Evolutionary conservation across 768 basidiomycete species (phyloP).

Genomic region (Sporobolomyces roseus): DNA sequence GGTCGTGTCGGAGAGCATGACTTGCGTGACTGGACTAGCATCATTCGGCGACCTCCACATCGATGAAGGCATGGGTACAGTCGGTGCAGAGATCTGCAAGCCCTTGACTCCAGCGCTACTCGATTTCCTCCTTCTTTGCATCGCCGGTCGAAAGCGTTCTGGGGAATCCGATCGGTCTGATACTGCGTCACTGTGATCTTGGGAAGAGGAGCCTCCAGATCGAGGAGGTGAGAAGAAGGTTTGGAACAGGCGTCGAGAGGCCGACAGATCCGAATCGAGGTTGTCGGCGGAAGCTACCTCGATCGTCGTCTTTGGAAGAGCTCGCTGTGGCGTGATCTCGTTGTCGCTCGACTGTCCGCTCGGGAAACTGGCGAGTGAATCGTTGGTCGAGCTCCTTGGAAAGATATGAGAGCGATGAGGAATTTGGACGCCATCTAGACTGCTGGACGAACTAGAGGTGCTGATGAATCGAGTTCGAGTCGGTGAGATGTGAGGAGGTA

Average conservation of each 20-base stretch:
- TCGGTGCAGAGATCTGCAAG: background rate
- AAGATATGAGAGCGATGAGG: conserved; percentile 7
- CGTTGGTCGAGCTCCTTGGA: conserved; percentile 14
- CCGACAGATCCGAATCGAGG: too few relatives aligned
- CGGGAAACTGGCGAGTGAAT: conserved; percentile 14
- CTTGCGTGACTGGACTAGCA: background rate
- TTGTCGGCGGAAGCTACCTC: background rate
- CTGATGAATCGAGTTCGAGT: background rate
- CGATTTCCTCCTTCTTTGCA: background rate
- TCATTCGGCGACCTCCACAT: background rate
- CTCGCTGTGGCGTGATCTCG: too few relatives aligned
- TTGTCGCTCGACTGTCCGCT: background rate
- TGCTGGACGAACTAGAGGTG: background rate
- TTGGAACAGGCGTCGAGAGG: too few relatives aligned
- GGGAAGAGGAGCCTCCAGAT: too few relatives aligned
- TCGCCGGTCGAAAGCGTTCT: background rate
- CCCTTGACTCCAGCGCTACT: background rate
- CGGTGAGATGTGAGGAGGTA: background rate
- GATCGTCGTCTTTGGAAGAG: too few relatives aligned
- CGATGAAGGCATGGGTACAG: background rate
- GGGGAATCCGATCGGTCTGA: background rate
- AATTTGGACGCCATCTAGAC: background rate
- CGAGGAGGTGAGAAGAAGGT: too few relatives aligned
- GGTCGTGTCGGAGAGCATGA: background rate
- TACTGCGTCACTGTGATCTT: too few relatives aligned